A percentile compares a stretch with the other conserved stretches of the same genome.
Evolutionary conservation across 495 filamentous ascomycete genomes (phyloP).

Genomic region (Penicillium egyptiacum): DNA sequence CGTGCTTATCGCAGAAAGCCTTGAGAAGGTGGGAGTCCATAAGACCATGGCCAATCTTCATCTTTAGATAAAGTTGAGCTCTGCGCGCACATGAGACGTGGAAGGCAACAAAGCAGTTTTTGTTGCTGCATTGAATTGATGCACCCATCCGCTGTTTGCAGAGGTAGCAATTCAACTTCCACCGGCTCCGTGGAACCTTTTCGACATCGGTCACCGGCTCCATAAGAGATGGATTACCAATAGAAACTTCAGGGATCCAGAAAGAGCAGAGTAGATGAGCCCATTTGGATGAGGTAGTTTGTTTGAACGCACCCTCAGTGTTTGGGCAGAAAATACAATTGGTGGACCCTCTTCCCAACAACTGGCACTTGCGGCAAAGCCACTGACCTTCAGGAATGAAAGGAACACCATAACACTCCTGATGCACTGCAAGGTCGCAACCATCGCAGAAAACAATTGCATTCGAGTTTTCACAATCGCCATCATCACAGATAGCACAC

Average conservation of each 20-base stretch:
- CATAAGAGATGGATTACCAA: slow-evolving; percentile 97
- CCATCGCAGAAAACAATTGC: slow-evolving; percentile 99
- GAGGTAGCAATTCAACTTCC: slow-evolving; percentile 95
- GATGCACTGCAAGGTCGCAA: slow-evolving; percentile 95
- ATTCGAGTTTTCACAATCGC: slow-evolving; percentile 99
- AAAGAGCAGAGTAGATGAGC: slow-evolving; percentile 94
- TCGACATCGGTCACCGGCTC: slow-evolving; percentile 98
- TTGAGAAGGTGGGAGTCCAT: slow-evolving; percentile 88
- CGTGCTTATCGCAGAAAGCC: slow-evolving; percentile 95
- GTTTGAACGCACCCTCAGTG: slow-evolving; percentile 96
- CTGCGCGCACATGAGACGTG: slow-evolving; percentile 94
- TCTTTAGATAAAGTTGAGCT: slow-evolving; percentile 87
- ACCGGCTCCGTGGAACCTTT: slow-evolving; percentile 88
- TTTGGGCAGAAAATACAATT: slow-evolving; percentile 99
- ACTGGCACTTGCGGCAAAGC: slow-evolving; percentile 95
- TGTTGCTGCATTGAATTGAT: slow-evolving; percentile 97
- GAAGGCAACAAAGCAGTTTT: slow-evolving; percentile 95
- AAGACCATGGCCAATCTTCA: slow-evolving; percentile 90
- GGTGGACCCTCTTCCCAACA: slow-evolving; percentile 87
- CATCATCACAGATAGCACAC: slow-evolving; percentile 96
- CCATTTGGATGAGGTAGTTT: slow-evolving; percentile 93
- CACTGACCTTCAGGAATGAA: slow-evolving; percentile 99
- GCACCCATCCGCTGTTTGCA: slow-evolving; percentile 97
- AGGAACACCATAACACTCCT: slow-evolving; percentile 98
- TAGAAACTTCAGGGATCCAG: slow-evolving; percentile 95